Base-by-base conservation (phyloP, 352 stramenopile genomes). In the Phytophthora idaei region DNA sequence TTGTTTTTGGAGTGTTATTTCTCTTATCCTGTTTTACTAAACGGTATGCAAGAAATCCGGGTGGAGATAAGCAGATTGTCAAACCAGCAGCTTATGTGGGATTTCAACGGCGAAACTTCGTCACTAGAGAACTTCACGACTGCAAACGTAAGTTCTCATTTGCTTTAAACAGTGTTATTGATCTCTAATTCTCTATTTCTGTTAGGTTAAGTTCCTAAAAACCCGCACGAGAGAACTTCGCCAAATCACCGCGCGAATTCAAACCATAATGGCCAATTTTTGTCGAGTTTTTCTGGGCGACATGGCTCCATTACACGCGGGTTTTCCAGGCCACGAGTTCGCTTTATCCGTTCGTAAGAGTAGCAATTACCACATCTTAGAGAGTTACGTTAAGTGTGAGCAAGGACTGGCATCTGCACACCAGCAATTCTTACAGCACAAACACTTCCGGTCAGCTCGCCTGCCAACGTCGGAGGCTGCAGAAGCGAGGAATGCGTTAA, bases 341-440 rank as follows among this genome's bases (percentile, higher is more conserved):
- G 78, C 78, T 1, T 29, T 84, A 4, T 85, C 77, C 4, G 85
- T 70, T 5, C 74, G 78, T 4, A 89, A 83, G 49, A 90, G 83
- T 60, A 89, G 78, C 61, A 89, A 87, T 46, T 84, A 68, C 15
- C 72, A 84, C 39, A 76, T 89, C 15, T 86, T 87, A n/a, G 77
- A 87, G 36, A 67, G 62, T 27, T 86, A 80, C 46, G 63, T 85
- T 11, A 74, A 87, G 37, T 75, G 79, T 10, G 80, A 87, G 15
- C 62, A 83, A 7, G 73, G 73, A 0, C 61, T 91, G 1, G 78
- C 73, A n/a, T 86, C 74, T 1, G 83, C 80, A 8, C 77, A 91
- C 27, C 57, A 76, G 6, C 77, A 79, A 21, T 61, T 90, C 0
- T 27, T 87, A 8, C 61, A 64, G 11, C 83, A 90, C 39, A 72